A percentile compares a stretch with the other conserved stretches of the same genome.
phyloP scores from a whole-genome alignment of 441 rosid genomes.

The Aleurites moluccanus region DNA sequence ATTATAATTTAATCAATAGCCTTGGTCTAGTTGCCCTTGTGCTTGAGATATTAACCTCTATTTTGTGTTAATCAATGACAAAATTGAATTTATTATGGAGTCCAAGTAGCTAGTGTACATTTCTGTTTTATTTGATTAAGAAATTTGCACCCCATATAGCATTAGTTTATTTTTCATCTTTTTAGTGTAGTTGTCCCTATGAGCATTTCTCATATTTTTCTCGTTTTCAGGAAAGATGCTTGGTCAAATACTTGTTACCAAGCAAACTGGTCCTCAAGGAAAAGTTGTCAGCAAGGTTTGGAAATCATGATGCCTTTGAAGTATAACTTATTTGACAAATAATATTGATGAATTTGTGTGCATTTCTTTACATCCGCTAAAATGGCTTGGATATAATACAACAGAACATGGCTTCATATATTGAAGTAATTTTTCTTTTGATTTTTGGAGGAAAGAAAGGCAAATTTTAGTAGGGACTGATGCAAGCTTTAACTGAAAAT shows the following conservation, averaged over 20 bases:
- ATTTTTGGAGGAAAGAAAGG: background rate
- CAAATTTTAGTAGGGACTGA: background rate
- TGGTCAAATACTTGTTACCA: conserved; percentile 92
- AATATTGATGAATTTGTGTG: background rate
- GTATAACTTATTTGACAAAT: background rate
- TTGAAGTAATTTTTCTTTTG: background rate
- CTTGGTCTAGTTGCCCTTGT: background rate
- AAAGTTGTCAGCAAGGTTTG: conserved; percentile 98
- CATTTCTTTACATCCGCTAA: background rate
- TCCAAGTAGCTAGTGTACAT: no score
- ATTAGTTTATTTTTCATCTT: background rate
- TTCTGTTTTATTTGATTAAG: no score
- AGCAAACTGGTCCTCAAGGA: conserved; percentile 98
- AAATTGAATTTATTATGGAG: background rate
- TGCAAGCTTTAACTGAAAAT: background rate
- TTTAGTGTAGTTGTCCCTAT: background rate
- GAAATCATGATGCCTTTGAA: conserved; percentile 5
- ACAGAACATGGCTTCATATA: background rate
- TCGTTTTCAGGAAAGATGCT: conserved; percentile 82
- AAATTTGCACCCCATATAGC: background rate
- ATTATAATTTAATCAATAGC: background rate
- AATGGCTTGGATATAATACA: background rate
- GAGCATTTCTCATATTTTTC: conserved; percentile 1
- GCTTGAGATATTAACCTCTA: background rate
- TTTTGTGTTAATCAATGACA: background rate